These are phyloP conservation scores for Zea luxurians DNA, from an alignment of 176 grass and related monocot genomes.

Conservation along the genomic window DNA sequence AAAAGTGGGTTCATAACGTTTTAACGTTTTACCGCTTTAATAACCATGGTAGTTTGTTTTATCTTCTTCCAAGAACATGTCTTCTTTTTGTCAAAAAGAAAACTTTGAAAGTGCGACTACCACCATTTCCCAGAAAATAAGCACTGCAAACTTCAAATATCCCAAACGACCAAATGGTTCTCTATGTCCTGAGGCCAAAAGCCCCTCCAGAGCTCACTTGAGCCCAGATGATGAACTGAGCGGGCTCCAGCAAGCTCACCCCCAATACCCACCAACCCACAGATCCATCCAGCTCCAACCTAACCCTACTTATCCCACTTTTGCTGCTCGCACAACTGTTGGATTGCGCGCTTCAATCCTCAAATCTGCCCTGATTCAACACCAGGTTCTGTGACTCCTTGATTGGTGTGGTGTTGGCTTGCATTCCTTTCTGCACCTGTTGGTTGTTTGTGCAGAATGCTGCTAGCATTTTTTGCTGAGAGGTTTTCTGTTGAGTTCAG, in stretches of 20 bases:
- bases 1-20: too few species aligned
- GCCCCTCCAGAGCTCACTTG: not conserved
- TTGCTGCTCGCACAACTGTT: not conserved
- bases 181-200: not conserved
- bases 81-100: not conserved
- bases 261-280: conserved; percentile 8
- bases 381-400: not conserved
- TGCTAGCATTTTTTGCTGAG: not conserved
- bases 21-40: too few species aligned
- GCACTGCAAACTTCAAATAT: not conserved
- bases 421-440: not conserved
- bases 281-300: conserved; percentile 22
- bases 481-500: not conserved
- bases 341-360: not conserved
- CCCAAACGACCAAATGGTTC: not conserved
- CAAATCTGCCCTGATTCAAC: too few species aligned
- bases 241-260: not conserved
- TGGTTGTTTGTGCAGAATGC: conserved; percentile 5
- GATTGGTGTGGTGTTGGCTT: not conserved
- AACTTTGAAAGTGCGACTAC: too few species aligned
- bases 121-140: not conserved
- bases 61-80: not conserved
- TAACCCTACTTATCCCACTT: conserved; percentile 27
- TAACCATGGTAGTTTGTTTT: not conserved
- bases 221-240: conserved; percentile 11